These are phyloP conservation scores for Citrus cavaleriei DNA, from an alignment of 345 rosid species.

Conservation along the genomic window DNA sequence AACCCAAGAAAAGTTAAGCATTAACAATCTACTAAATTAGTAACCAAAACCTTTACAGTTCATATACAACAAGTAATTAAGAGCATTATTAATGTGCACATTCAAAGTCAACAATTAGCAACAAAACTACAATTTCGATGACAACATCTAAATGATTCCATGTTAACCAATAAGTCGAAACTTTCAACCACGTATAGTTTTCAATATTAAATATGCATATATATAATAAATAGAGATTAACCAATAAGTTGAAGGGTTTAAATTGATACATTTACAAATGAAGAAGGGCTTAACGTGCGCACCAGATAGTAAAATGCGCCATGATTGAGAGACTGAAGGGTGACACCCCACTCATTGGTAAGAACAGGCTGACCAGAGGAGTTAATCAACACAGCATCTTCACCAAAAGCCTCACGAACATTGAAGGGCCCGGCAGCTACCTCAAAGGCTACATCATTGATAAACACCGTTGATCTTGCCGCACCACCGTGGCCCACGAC, in stretches of 20 bases:
- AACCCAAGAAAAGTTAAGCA: background rate
- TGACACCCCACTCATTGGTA: conserved; percentile 79
- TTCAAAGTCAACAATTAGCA: background rate
- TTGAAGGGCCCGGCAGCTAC: conserved; percentile 67
- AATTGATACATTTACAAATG: background rate
- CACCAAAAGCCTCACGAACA: conserved; percentile 86
- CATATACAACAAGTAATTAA: background rate
- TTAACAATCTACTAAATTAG: background rate
- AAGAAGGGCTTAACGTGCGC: conserved; percentile 3
- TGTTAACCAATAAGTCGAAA: background rate
- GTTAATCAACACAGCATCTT: conserved; percentile 63
- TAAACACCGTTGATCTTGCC: conserved; percentile 58
- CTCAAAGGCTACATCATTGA: conserved; percentile 87
- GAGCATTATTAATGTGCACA: background rate
- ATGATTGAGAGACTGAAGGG: conserved; percentile 77
- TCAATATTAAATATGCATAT: too few relatives aligned
- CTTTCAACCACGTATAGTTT: background rate
- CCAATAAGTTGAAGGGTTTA: background rate
- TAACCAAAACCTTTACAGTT: background rate
- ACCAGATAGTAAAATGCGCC: conserved; percentile 85
- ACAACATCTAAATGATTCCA: background rate
- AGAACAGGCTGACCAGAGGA: conserved; percentile 78
- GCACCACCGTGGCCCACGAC: conserved; percentile 14
- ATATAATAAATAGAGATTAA: too few relatives aligned
- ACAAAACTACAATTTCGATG: background rate